Evolutionary conservation across 2,329 filamentous ascomycete genomes (phyloP), one percentile per base, ranked within the genome.

Genomic region (Alternaria angustiovoidea): DNA sequence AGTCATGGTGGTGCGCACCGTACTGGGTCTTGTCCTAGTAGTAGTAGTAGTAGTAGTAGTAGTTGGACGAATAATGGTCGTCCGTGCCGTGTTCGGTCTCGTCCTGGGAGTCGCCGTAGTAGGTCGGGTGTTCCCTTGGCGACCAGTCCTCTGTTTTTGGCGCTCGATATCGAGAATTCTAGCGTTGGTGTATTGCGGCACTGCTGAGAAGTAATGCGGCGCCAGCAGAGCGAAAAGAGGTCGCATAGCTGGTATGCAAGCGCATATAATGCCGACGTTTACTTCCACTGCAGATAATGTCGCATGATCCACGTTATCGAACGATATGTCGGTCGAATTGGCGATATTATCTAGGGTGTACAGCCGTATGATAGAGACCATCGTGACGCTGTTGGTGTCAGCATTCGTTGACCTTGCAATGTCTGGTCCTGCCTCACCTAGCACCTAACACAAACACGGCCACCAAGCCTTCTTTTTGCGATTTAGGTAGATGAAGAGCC

Each of bases 371-470:
- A 77, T 68, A 0, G 75, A 78, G 32, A 78, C 62, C 11, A 77
- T 47, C 22, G 68, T 73, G 24, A 74, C 75, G 48, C 76, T 78
- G 57, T 41, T 6, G 34, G 7, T 28, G 14, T 69, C 54, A 67
- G 64, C 38, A 14, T 30, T 26, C 51, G 8, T 12, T 20, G 34
- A n/a, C 11, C 32, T 22, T 39, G 39, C 16, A 36, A 44, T 12
- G 24, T 9, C 30, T 36, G 48, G 42, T 14, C 1, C 12, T 44
- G 34, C 67, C 76, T 60, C 70, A 81, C 79, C 79, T 75, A 8
- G 68, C 68, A 36, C 78, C 78, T 32, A 81, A 65, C 5, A 72
- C 70, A 54, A 81, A 79, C 49, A 81, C 73, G 6, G 68, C 61
- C 12, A 74, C 68, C 2, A 81, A 61, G 18, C 74, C 75, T 47